phyloP scores from a whole-genome alignment of 169 alveolate genomes.

The Plasmodium gaboni region DNA sequence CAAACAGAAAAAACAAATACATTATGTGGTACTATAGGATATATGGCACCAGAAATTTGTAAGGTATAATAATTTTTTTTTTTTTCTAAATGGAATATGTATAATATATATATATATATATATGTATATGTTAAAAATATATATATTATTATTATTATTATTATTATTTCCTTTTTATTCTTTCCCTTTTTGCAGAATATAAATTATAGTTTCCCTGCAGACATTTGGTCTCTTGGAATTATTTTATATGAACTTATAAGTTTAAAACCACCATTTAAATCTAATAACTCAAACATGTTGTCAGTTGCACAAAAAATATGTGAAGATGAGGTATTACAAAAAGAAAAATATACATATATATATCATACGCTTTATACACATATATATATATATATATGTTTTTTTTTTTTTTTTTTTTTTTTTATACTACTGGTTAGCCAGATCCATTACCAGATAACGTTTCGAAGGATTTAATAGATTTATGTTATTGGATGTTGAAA shows the following conservation, averaged over 20 bases:
- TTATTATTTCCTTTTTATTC: not conserved
- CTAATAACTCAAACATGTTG: slow-evolving; percentile 53
- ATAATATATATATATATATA: not conserved
- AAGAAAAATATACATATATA: not conserved
- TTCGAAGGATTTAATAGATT: slow-evolving; percentile 50
- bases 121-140: not conserved
- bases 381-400: not conserved
- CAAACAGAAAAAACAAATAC: slow-evolving; percentile 71
- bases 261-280: slow-evolving; percentile 73
- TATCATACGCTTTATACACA: not conserved
- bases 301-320: slow-evolving; percentile 71
- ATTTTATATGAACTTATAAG: slow-evolving; percentile 72
- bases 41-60: slow-evolving; percentile 77
- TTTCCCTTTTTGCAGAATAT: slow-evolving; percentile 21
- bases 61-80: slow-evolving; percentile 23
- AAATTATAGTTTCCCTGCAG: slow-evolving; percentile 70
- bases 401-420: not conserved
- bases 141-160: not conserved
- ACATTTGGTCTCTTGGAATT: slow-evolving; percentile 77
- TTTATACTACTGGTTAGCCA: slow-evolving; percentile 28
- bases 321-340: slow-evolving; percentile 64
- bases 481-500: slow-evolving; percentile 73
- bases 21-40: slow-evolving; percentile 78
- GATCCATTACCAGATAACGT: slow-evolving; percentile 63
- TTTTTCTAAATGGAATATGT: not conserved